Base-by-base conservation (phyloP, 176 grass and related monocot species). In the Cocos nucifera region DNA sequence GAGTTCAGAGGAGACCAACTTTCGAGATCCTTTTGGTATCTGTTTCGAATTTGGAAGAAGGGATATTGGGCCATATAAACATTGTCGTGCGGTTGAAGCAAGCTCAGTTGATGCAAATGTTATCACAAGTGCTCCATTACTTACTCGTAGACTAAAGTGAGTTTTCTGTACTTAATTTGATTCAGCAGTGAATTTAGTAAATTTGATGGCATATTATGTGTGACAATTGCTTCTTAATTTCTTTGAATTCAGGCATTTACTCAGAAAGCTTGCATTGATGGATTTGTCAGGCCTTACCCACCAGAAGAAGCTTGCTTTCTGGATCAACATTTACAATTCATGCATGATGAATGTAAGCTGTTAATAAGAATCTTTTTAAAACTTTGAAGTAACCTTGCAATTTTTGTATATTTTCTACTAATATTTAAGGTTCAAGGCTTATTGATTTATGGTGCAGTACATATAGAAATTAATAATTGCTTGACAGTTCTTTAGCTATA, bases 271-370 rank as follows among this genome's bases (percentile, higher is more conserved):
- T 3, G 26, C 84, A n/a, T 53, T 73, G 71, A 81, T 86, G 73
- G 79, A 86, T 73, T 71, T 84, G 49, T 63, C 53, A 70, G 74
- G 71, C 53, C 82, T 98, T 69, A 81, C 84, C 15, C 94, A 98
- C 59, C 88, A 83, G 75, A 85, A 98, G 70, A 98, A 86, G 71
- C 74, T 98, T 69, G 94, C 94, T 57, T 98, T 98, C 77, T 98
- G 94, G 94, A 93, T 98, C 79, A 98, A 98, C 76, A 50, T 86
- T 76, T 93, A 98, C 70, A 93, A 98, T 9, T 77, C 88, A 1
- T 93, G 94, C 81, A 93, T 98, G 84, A 98, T 93, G 94, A 98
- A 98, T 76, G 93, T 98, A 81, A 88, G 85, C 51, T 76, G 62
- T 70, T 73, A 69, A 29, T 53, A 20, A 28, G 39, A 44, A 44